Conservation (phyloP, 106 monocot species). For the Dioscorea alata region DNA sequence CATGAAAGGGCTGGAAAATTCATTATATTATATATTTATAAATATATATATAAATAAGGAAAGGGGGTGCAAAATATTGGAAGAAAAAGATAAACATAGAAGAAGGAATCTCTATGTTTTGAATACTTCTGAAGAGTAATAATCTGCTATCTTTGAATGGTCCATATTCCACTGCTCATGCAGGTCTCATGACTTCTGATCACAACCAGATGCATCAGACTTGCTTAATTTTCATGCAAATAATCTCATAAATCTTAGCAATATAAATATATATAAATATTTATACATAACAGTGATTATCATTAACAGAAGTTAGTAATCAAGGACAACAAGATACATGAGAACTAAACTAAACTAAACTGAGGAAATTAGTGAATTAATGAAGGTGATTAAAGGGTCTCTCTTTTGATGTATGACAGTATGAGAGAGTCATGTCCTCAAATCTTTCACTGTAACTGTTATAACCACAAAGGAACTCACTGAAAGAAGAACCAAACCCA, state of each 20-base stretch:
- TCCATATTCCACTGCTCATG: neutral
- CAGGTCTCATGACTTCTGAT: neutral
- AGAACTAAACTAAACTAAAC: neutral
- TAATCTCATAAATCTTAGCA: neutral
- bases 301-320: neutral
- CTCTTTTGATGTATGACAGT: neutral
- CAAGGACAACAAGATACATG: neutral
- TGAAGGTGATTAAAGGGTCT: neutral
- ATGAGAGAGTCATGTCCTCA: neutral
- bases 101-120: neutral
- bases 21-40: neutral
- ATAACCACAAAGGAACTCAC: neutral
- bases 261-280: neutral
- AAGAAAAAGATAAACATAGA: neutral
- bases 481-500: neutral
- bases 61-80: neutral
- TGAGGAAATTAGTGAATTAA: neutral
- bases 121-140: neutral
- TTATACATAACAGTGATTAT: neutral
- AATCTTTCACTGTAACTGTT: neutral
- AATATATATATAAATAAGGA: neutral
- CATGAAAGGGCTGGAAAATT: neutral
- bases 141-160: neutral
- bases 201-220: neutral
- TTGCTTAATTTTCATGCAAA: neutral